A percentile compares a stretch with the other conserved stretches of the same genome.
phyloP scores from a whole-genome alignment of 2,329 filamentous ascomycete genomes.

The Neofusicoccum kwambonambiense region DNA sequence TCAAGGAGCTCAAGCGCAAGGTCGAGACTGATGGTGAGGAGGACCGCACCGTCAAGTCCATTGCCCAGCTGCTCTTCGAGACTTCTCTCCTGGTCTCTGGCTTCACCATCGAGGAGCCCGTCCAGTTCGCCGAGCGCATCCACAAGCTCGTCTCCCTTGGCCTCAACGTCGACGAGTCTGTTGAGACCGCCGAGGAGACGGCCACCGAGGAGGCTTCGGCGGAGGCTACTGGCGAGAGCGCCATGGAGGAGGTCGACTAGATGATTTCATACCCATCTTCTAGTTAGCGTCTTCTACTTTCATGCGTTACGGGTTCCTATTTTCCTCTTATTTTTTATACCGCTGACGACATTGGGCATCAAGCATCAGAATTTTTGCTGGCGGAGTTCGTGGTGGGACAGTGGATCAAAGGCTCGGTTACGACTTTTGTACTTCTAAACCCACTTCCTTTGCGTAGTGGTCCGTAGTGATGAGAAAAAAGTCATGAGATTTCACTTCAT shows the following conservation, averaged over 20 bases:
- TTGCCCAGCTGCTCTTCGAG: conserved; percentile 97
- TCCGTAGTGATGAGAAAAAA: conserved; percentile 15
- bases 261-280: conserved; percentile 2
- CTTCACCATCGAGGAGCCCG: conserved; percentile 99
- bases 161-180: conserved; percentile 94
- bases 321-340: conserved; percentile 11
- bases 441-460: conserved; percentile 15
- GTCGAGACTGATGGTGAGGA: conserved; percentile 96
- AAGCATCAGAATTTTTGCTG: conserved; percentile 10
- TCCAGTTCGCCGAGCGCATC: conserved; percentile 96
- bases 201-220: conserved; percentile 59
- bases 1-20: conserved; percentile 99
- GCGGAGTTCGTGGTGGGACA: conserved; percentile 17
- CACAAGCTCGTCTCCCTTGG: conserved; percentile 99
- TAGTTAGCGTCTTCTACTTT: conserved; percentile 13
- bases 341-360: conserved; percentile 16
- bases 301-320: conserved; percentile 9
- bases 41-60: conserved; percentile 98
- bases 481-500: conserved; percentile 16
- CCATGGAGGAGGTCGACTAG: conserved; percentile 99
- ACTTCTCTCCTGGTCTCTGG: conserved; percentile 97
- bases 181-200: conserved; percentile 64
- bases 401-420: conserved; percentile 15
- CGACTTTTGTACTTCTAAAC: conserved; percentile 15
- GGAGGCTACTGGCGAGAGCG: conserved; percentile 75